Conservation (phyloP, 2,329 filamentous ascomycete genomes). For the Phialophora tarda region DNA sequence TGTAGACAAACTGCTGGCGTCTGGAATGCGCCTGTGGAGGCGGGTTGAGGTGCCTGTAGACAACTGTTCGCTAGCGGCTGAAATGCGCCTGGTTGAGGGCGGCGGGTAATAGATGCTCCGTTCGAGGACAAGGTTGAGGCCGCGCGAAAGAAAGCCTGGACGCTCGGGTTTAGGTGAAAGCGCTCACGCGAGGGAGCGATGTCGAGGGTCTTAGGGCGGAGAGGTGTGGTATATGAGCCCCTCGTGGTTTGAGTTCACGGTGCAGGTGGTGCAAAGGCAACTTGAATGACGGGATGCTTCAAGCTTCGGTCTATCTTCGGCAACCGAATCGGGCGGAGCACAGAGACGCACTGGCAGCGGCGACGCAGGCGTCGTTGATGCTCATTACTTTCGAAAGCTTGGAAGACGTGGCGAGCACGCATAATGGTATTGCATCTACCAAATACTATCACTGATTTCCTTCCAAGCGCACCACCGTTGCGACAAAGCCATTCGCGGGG, state of each 20-base stretch:
- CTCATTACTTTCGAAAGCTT: too few species aligned
- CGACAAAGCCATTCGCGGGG: neutral
- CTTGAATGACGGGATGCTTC: neutral
- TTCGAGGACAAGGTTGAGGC: neutral
- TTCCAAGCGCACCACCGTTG: neutral
- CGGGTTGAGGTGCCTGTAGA: neutral
- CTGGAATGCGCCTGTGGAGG: neutral
- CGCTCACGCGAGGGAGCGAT: neutral
- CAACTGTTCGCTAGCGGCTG: neutral
- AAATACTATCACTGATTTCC: neutral
- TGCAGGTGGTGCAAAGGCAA: neutral
- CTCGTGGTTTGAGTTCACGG: neutral
- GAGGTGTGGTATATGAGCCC: neutral
- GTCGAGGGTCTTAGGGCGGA: neutral
- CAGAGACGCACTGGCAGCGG: too few species aligned
- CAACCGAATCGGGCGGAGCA: neutral
- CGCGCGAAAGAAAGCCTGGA: neutral
- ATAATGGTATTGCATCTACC: neutral
- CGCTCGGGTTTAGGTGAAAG: neutral
- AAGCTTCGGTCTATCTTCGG: constrained; percentile 4
- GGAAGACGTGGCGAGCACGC: neutral
- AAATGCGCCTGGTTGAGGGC: neutral
- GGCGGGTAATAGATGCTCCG: constrained; percentile 12
- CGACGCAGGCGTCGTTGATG: too few species aligned
- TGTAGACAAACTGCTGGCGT: neutral